Conservation (phyloP, 768 basidiomycete species). For the Mycena polygramma region DNA sequence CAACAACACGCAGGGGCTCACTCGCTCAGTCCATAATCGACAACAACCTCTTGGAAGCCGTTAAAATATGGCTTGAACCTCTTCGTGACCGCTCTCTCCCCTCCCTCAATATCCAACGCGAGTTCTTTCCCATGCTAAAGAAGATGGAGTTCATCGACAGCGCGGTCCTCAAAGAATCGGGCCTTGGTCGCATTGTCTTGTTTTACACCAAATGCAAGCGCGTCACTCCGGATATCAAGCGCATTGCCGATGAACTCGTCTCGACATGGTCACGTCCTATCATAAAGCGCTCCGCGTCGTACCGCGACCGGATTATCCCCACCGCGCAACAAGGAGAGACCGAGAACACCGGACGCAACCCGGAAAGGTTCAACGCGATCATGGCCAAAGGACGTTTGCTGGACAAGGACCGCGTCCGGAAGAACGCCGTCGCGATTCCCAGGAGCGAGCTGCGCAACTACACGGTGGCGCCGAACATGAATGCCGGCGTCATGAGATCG, state of each 20-base stretch:
- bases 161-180: slow-evolving; percentile 89
- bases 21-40: slow-evolving; percentile 94
- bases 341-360: slow-evolving; percentile 48
- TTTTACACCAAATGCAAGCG: slow-evolving; percentile 98
- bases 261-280: slow-evolving; percentile 91
- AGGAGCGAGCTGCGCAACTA: slow-evolving; percentile 82
- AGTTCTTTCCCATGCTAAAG: slow-evolving; percentile 85
- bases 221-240: slow-evolving; percentile 84
- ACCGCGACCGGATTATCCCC: slow-evolving; percentile 80
- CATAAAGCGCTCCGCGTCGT: slow-evolving; percentile 89
- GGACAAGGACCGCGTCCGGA: slow-evolving; percentile 78
- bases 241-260: slow-evolving; percentile 87
- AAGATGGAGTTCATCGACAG: slow-evolving; percentile 96
- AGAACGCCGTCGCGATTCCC: slow-evolving; percentile 89
- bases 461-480: slow-evolving; percentile 79
- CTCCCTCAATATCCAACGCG: slow-evolving; percentile 94
- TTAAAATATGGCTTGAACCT: slow-evolving; percentile 93
- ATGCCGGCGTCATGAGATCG: slow-evolving; percentile 63
- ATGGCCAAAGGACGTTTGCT: slow-evolving; percentile 74
- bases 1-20: slow-evolving; percentile 68
- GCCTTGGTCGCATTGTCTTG: slow-evolving; percentile 88
- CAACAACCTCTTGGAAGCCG: slow-evolving; percentile 92
- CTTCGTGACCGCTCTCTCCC: slow-evolving; percentile 93
- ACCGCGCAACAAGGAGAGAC: slow-evolving; percentile 59
- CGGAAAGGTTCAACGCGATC: slow-evolving; percentile 77